These are phyloP conservation scores for Helotiales sp. DNA, from an alignment of 2,329 filamentous ascomycete species.

Conservation along the genomic window DNA sequence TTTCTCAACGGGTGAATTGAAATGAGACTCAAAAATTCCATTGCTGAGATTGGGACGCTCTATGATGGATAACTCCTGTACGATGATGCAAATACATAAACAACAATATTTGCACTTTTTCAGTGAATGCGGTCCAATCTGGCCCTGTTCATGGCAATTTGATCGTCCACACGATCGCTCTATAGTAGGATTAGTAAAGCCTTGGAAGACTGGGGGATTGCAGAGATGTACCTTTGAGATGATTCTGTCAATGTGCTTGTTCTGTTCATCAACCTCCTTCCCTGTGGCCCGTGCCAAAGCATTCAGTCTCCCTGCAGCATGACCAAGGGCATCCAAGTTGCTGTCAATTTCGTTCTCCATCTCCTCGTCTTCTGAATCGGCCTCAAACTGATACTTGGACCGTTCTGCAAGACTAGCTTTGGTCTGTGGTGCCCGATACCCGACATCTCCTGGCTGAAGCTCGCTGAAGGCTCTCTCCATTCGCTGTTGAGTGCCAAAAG, in stretches of 20 bases:
- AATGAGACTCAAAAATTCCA: too few species aligned
- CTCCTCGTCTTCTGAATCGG: slow-evolving; percentile 40
- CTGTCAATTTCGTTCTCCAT: slow-evolving; percentile 72
- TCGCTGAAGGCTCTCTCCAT: slow-evolving; percentile 53
- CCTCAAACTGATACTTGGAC: slow-evolving; percentile 76
- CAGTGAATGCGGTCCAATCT: slow-evolving; percentile 36
- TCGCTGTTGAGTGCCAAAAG: slow-evolving; percentile 51
- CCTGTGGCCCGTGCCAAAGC: slow-evolving; percentile 72
- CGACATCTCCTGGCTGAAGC: slow-evolving; percentile 37
- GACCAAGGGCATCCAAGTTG: slow-evolving; percentile 60
- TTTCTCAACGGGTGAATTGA: too few species aligned
- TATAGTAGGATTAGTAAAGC: slow-evolving; percentile 36
- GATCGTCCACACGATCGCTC: slow-evolving; percentile 82
- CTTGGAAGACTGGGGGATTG: not conserved
- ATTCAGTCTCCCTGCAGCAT: slow-evolving; percentile 69
- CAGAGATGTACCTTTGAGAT: slow-evolving; percentile 66
- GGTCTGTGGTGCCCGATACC: slow-evolving; percentile 29
- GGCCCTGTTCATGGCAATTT: slow-evolving; percentile 76
- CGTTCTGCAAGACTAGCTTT: slow-evolving; percentile 55
- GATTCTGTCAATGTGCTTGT: slow-evolving; percentile 75
- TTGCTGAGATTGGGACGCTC: not conserved
- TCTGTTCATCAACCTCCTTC: slow-evolving; percentile 74
- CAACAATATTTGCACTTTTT: not conserved
- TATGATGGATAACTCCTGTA: slow-evolving; percentile 12
- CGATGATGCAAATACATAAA: slow-evolving; percentile 4